Conservation (phyloP, 2,329 filamentous ascomycete genomes). For the Cladobotryum protrusum region DNA sequence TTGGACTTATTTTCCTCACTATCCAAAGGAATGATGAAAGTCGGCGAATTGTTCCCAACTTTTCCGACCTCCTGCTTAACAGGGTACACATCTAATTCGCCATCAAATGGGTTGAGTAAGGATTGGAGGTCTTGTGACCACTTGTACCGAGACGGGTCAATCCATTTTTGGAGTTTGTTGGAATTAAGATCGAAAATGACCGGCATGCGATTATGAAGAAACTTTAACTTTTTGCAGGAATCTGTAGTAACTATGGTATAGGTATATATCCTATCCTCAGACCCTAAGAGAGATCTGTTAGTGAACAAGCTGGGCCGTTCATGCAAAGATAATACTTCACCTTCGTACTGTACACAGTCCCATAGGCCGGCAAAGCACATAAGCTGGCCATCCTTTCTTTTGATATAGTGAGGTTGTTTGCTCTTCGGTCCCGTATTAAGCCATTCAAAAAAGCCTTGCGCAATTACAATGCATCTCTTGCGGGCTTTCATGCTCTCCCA, state of each 20-base stretch:
- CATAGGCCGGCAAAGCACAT: slow-evolving; percentile 90
- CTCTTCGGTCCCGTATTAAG: slow-evolving; percentile 70
- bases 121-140: slow-evolving; percentile 77
- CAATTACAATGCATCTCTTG: slow-evolving; percentile 82
- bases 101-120: slow-evolving; percentile 71
- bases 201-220: slow-evolving; percentile 93
- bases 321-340: slow-evolving; percentile 28
- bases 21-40: slow-evolving; percentile 74
- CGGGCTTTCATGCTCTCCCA: slow-evolving; percentile 87
- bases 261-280: slow-evolving; percentile 66
- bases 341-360: slow-evolving; percentile 80
- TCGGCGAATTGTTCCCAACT: slow-evolving; percentile 82
- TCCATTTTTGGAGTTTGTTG: slow-evolving; percentile 64
- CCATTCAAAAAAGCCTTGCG: slow-evolving; percentile 97
- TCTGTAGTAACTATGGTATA: slow-evolving; percentile 93
- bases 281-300: slow-evolving; percentile 10
- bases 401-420: slow-evolving; percentile 79
- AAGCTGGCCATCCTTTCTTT: slow-evolving; percentile 71
- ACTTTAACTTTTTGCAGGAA: slow-evolving; percentile 74
- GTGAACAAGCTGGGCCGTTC: background rate
- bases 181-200: slow-evolving; percentile 78
- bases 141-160: slow-evolving; percentile 63
- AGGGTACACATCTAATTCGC: slow-evolving; percentile 76
- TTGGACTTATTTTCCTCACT: slow-evolving; percentile 87
- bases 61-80: slow-evolving; percentile 89